These are phyloP conservation scores for Fusarium albidum DNA, from an alignment of 2,329 filamentous ascomycete genomes.

Conservation along the genomic window DNA sequence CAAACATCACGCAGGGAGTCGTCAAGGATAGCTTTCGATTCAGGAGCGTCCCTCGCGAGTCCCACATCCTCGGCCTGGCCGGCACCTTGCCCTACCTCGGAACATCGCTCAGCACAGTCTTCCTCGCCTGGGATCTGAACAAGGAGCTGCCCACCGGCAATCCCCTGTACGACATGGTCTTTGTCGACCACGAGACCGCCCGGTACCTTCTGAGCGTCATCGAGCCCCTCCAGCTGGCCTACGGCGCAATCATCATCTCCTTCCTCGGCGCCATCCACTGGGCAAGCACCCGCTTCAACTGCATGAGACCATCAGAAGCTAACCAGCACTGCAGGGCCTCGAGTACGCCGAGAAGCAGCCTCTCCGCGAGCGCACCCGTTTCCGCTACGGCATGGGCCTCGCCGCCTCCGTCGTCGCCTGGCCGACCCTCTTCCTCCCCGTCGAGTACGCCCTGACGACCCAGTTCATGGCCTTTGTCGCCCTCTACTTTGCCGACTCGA, in stretches of 20 bases:
- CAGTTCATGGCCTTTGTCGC: constrained; percentile 88
- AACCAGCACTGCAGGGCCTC: constrained; percentile 61
- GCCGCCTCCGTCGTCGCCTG: constrained; percentile 82
- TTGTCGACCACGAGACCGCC: constrained; percentile 76
- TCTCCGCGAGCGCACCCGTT: constrained; percentile 70
- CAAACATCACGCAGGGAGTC: constrained; percentile 56
- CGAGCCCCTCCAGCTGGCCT: constrained; percentile 89
- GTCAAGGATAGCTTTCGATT: constrained; percentile 76
- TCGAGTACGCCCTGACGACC: constrained; percentile 83
- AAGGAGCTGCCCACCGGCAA: constrained; percentile 68
- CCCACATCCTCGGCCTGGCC: constrained; percentile 73
- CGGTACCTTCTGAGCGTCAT: constrained; percentile 75
- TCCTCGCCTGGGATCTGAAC: constrained; percentile 84
- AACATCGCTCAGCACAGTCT: constrained; percentile 84
- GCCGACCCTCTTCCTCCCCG: constrained; percentile 85
- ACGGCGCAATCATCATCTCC: constrained; percentile 90
- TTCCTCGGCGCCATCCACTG: constrained; percentile 94
- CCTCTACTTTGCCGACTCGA: constrained; percentile 85
- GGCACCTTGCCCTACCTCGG: constrained; percentile 86
- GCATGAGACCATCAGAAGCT: background rate
- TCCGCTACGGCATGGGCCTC: constrained; percentile 85
- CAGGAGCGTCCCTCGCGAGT: constrained; percentile 70
- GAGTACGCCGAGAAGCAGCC: constrained; percentile 79
- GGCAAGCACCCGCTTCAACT: constrained; percentile 53
- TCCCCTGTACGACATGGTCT: constrained; percentile 58